Conservation (phyloP, 2,329 filamentous ascomycete genomes). For the Chaetomium sp. region DNA sequence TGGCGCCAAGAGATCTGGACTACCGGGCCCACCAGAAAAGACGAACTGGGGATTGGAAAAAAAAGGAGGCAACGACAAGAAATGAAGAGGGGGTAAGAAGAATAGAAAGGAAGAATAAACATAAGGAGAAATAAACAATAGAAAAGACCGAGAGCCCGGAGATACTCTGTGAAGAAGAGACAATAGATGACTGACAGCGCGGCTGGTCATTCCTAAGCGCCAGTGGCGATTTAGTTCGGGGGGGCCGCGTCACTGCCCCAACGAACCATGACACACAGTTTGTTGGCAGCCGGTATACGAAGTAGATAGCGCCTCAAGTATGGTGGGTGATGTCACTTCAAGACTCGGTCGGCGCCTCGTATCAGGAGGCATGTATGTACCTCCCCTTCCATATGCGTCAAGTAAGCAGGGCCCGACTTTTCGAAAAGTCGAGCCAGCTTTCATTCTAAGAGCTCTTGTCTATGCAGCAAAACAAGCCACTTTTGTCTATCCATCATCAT, state of each 20-base stretch:
- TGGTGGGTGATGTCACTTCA: background rate
- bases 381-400: background rate
- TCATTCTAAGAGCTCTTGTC: background rate
- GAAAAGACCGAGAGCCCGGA: background rate
- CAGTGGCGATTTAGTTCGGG: background rate
- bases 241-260: background rate
- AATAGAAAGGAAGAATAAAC: background rate
- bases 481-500: constrained; percentile 32
- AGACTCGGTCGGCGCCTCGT: background rate
- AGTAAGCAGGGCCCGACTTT: background rate
- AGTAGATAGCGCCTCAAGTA: background rate
- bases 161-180: background rate
- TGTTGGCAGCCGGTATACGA: background rate
- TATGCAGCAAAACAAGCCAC: constrained; percentile 4
- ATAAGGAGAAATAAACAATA: background rate
- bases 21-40: background rate
- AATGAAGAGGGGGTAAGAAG: background rate
- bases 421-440: background rate
- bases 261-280: background rate
- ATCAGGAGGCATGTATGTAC: background rate
- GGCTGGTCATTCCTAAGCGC: background rate
- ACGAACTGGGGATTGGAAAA: background rate
- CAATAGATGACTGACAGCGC: background rate
- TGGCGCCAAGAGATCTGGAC: constrained; percentile 13
- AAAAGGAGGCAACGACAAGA: background rate